These are phyloP conservation scores for Zasmidium cellare DNA, from an alignment of 2,329 filamentous ascomycete genomes.

Conservation along the genomic window DNA sequence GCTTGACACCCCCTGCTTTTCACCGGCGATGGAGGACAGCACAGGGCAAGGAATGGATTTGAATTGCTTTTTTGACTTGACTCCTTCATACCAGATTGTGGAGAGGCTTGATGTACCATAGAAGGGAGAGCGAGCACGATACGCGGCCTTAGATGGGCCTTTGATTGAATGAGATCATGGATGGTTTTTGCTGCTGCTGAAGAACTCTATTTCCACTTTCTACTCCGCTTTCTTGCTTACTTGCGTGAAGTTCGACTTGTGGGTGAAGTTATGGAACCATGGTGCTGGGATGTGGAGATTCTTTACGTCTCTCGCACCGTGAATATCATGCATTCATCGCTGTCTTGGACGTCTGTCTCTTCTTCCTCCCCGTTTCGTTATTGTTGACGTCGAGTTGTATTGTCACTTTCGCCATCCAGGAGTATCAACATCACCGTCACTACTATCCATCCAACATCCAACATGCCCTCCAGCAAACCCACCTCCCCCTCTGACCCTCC, in stretches of 20 bases:
- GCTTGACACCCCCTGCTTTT: no score
- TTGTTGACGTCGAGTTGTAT: no score
- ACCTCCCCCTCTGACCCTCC: background rate
- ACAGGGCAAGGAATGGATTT: background rate
- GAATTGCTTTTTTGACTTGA: background rate
- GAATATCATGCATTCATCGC: background rate
- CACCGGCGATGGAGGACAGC: background rate
- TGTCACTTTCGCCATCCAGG: no score
- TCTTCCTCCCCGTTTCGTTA: no score
- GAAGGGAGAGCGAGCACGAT: background rate
- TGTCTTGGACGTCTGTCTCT: no score
- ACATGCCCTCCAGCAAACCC: background rate
- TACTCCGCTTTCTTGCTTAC: background rate
- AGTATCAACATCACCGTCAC: no score
- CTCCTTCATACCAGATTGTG: conserved; percentile 2
- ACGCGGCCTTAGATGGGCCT: no score
- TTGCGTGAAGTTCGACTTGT: background rate
- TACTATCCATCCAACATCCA: no score
- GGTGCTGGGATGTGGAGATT: background rate
- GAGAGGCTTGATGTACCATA: conserved; percentile 5
- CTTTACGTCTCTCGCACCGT: background rate
- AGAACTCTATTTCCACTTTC: background rate
- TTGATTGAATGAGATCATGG: no score
- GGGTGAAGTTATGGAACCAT: background rate
- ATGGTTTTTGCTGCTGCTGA: background rate